Percentiles rank a stretch among this genome's conserved stretches.
Conservation (phyloP, 2,329 filamentous ascomycete species). For the Aschersonia sp. region DNA sequence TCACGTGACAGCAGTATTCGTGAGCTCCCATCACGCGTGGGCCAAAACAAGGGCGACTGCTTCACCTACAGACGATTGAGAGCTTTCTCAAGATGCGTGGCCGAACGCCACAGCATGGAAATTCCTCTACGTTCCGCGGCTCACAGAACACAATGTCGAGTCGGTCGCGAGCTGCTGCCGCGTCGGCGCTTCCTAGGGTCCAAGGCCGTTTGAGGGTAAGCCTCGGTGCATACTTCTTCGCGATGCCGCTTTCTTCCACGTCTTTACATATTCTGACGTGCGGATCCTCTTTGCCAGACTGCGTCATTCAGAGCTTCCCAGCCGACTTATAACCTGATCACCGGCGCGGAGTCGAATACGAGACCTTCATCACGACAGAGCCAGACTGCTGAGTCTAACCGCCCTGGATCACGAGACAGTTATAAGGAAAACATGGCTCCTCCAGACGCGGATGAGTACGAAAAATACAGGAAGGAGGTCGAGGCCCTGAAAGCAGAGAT, state of each 20-base stretch:
- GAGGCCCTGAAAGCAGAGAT: conserved; percentile 84
- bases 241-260: conserved; percentile 1
- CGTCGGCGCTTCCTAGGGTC: conserved; percentile 20
- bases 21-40: too few relatives aligned
- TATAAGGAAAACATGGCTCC: conserved; percentile 46
- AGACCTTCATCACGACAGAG: conserved; percentile 27
- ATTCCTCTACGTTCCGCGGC: conserved; percentile 12
- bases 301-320: conserved; percentile 36
- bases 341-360: conserved; percentile 30
- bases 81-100: conserved; percentile 14
- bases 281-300: conserved; percentile 14
- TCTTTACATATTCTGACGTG: conserved; percentile 1
- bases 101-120: conserved; percentile 17
- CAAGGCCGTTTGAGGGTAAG: conserved; percentile 25
- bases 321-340: conserved; percentile 44
- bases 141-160: conserved; percentile 15
- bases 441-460: conserved; percentile 42
- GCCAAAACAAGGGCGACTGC: too few relatives aligned
- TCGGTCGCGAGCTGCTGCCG: conserved; percentile 18
- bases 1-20: too few relatives aligned
- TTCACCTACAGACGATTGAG: too few relatives aligned
- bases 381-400: conserved; percentile 23
- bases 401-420: conserved; percentile 38
- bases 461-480: conserved; percentile 38
- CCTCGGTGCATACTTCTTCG: conserved; percentile 1